Evolutionary conservation across 495 filamentous ascomycete genomes (phyloP), one percentile per base, ranked within the genome.

Genomic region (Podospora didyma): DNA sequence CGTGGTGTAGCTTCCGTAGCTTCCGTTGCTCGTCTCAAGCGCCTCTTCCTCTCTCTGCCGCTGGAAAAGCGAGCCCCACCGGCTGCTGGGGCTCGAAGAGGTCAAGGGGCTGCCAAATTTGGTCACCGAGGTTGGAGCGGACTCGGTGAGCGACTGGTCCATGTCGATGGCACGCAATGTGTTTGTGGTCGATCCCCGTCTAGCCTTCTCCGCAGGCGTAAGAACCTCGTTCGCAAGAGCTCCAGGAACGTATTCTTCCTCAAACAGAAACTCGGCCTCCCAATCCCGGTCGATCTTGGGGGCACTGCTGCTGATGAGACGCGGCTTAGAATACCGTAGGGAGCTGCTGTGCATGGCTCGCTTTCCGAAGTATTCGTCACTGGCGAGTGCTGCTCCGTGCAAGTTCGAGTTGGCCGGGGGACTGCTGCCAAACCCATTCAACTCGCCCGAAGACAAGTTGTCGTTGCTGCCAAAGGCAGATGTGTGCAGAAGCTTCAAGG

Each of bases 231-330:
- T 88, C 19, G 69, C 70, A 57, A 98, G 75, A 41, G 88, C 87
- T 35, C 86, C 86, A 1, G 94, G 94, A 7, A 98, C 74, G 61
- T 91, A 90, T 62, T 97, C 93, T 62, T 97, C 94, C 69, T 97
- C 93, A 71, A 93, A 93, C 21, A 89, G 80, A 66, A 96, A 96
- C 49, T 89, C 85, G 56, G 86, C 82, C 53, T 95, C 93, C 86
- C 89, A 90, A 55, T 92, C 89, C 23, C 86, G 77, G 56, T 86
- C 75, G 45, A 83, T 77, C 63, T 81, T 78, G 61, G 90, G 84
- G 51, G 94, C 80, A 69, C 89, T 95, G 35, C 87, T 85, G 53
- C 90, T 93, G 56, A 96, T 81, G 68, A 90, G 79, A 56, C 87
- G 84, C 22, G 86, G 76, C 63, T 89, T 90, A 23, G 37, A 73